A percentile compares a stretch with the other conserved stretches of the same genome.
Conservation (phyloP, 2,329 filamentous ascomycete species). For the Dactylellina sp. region DNA sequence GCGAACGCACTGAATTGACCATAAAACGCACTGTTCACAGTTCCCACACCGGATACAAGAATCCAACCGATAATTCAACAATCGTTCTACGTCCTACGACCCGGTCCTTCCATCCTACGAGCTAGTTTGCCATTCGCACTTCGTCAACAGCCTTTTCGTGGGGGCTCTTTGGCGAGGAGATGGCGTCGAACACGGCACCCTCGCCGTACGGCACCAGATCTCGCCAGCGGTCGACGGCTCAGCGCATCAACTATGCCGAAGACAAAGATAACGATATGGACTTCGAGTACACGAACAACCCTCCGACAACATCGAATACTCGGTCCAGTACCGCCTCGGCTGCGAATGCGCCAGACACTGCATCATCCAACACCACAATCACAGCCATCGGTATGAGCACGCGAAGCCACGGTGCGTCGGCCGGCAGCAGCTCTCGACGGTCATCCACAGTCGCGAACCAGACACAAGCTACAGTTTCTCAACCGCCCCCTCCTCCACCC, state of each 20-base stretch:
- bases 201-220: constrained; percentile 92
- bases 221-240: constrained; percentile 82
- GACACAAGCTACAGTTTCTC: constrained; percentile 9
- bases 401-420: constrained; percentile 55
- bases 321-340: constrained; percentile 44
- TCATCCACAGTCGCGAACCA: constrained; percentile 59
- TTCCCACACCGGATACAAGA: constrained; percentile 56
- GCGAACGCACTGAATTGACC: constrained; percentile 55
- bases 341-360: constrained; percentile 71
- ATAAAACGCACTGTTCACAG: constrained; percentile 51
- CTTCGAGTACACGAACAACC: constrained; percentile 74
- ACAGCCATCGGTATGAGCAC: constrained; percentile 61
- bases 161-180: constrained; percentile 54
- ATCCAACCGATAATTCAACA: constrained; percentile 25
- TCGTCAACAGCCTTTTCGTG: constrained; percentile 38
- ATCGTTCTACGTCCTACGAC: neutral
- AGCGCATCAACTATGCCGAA: constrained; percentile 94
- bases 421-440: constrained; percentile 63
- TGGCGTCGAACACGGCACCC: constrained; percentile 67
- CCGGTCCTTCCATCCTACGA: constrained; percentile 16
- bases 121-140: constrained; percentile 22
- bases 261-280: constrained; percentile 91
- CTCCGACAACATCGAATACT: constrained; percentile 64
- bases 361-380: constrained; percentile 65
- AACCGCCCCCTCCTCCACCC: constrained; percentile 16